Evolutionary conservation across 176 grass and related monocot species (phyloP).

Genomic region (Chloris gayana): DNA sequence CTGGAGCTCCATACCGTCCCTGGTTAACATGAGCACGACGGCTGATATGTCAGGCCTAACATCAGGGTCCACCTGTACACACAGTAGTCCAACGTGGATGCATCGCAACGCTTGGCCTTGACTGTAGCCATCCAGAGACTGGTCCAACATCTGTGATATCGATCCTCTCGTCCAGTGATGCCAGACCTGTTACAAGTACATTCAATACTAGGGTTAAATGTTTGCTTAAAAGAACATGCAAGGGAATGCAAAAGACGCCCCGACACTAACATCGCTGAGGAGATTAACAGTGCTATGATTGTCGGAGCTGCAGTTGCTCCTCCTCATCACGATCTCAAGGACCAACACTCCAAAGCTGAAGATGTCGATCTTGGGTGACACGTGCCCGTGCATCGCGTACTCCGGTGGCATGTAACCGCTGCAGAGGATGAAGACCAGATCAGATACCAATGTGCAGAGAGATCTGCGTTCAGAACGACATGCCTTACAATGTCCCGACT

Average conservation of each 20-base stretch:
- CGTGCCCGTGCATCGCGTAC: neutral
- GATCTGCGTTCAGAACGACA: neutral
- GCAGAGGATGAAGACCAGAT: neutral
- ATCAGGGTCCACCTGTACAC: constrained; percentile 12
- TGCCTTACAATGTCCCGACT: constrained; percentile 50
- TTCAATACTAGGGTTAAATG: neutral
- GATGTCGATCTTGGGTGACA: constrained; percentile 54
- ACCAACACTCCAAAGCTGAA: constrained; percentile 58
- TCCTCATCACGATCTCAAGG: constrained; percentile 52
- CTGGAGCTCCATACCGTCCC: constrained; percentile 49
- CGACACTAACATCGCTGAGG: constrained; percentile 37
- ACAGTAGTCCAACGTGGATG: constrained; percentile 59
- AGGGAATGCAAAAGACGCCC: neutral
- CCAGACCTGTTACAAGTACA: constrained; percentile 38
- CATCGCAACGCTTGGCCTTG: constrained; percentile 31
- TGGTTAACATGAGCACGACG: constrained; percentile 58
- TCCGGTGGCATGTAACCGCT: constrained; percentile 56
- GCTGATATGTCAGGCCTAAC: constrained; percentile 47
- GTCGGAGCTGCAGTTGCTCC: constrained; percentile 29
- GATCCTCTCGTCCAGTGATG: constrained; percentile 47
- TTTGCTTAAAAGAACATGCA: neutral
- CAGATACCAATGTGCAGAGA: constrained; percentile 16
- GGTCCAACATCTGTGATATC: constrained; percentile 32
- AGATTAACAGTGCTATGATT: constrained; percentile 28
- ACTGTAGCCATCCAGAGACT: neutral